These are phyloP conservation scores for Alternaria atra DNA, from an alignment of 2,329 filamentous ascomycete genomes.

Conservation along the genomic window DNA sequence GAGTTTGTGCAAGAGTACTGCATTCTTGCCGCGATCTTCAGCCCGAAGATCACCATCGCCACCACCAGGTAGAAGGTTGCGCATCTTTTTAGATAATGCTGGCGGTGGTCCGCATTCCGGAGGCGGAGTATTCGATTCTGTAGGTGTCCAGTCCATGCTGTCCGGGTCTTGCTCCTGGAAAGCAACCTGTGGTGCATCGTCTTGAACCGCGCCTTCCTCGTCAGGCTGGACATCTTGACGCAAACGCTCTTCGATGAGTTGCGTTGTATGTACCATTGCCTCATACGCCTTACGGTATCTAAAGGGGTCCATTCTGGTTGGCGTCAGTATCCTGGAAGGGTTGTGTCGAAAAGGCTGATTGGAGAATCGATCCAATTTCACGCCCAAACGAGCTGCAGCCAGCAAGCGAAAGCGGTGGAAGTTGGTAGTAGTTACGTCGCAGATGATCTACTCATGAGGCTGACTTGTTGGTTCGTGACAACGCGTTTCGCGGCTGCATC, in stretches of 20 bases:
- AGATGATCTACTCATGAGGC: conserved; percentile 17
- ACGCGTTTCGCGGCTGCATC: conserved; percentile 6
- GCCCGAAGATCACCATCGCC: conserved; percentile 36
- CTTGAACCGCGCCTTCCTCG: conserved; percentile 13
- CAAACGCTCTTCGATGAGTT: conserved; percentile 44
- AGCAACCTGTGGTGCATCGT: conserved; percentile 17
- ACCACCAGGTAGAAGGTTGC: conserved; percentile 39
- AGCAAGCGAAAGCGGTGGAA: conserved; percentile 4
- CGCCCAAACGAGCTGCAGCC: conserved; percentile 8
- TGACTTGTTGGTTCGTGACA: conserved; percentile 15
- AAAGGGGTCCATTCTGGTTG: conserved; percentile 47
- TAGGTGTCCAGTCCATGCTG: conserved; percentile 52
- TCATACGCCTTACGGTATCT: conserved; percentile 50
- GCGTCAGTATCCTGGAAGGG: conserved; percentile 23
- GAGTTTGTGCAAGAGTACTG: conserved; percentile 45
- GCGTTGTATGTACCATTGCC: conserved; percentile 49
- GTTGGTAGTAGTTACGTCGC: conserved; percentile 2
- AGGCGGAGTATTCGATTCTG: conserved; percentile 39
- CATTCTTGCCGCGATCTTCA: conserved; percentile 35
- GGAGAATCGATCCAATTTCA: background rate
- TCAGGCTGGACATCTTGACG: conserved; percentile 28
- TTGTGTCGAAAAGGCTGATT: conserved; percentile 3
- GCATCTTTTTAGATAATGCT: conserved; percentile 41
- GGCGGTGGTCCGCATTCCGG: conserved; percentile 43
- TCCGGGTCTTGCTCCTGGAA: conserved; percentile 45